Percentiles rank a stretch among this genome's conserved stretches.
phyloP scores from a whole-genome alignment of 2,329 filamentous ascomycete species.

The Fusarium mundagurra region DNA sequence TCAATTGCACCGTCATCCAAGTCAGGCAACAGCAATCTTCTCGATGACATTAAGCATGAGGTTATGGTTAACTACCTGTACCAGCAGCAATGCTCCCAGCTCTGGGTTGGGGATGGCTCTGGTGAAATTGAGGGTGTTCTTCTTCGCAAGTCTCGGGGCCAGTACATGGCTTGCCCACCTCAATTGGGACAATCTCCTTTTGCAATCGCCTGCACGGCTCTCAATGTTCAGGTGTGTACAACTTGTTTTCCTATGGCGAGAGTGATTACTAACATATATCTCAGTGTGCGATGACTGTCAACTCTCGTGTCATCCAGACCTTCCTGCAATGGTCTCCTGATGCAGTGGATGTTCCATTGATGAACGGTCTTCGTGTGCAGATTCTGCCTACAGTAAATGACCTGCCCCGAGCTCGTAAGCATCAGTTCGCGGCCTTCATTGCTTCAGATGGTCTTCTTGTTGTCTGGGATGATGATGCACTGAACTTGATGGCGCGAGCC shows the following conservation, averaged over 20 bases:
- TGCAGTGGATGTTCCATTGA: constrained; percentile 77
- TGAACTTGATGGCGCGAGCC: constrained; percentile 74
- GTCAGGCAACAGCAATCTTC: constrained; percentile 60
- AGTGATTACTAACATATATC: not conserved
- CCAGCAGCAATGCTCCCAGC: constrained; percentile 78
- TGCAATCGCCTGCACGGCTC: constrained; percentile 70
- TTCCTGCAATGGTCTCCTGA: constrained; percentile 79
- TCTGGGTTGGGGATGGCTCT: constrained; percentile 77
- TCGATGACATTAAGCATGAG: constrained; percentile 81
- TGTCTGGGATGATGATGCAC: constrained; percentile 84
- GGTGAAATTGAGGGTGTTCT: constrained; percentile 78
- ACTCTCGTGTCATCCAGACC: constrained; percentile 81
- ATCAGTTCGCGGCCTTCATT: constrained; percentile 84
- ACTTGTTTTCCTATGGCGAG: not conserved
- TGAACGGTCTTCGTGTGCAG: constrained; percentile 80
- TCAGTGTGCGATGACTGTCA: constrained; percentile 82
- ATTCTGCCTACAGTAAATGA: constrained; percentile 78
- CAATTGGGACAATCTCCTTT: constrained; percentile 70
- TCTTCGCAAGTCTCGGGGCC: constrained; percentile 71
- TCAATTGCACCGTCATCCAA: constrained; percentile 61
- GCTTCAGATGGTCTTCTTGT: constrained; percentile 75
- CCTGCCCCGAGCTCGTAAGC: constrained; percentile 75
- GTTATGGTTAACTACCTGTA: constrained; percentile 87
- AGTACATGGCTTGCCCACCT: constrained; percentile 79
- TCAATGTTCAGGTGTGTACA: constrained; percentile 73